Evolutionary conservation across 495 filamentous ascomycete genomes (phyloP).

Genomic region (Penicillium macrosclerotiorum): DNA sequence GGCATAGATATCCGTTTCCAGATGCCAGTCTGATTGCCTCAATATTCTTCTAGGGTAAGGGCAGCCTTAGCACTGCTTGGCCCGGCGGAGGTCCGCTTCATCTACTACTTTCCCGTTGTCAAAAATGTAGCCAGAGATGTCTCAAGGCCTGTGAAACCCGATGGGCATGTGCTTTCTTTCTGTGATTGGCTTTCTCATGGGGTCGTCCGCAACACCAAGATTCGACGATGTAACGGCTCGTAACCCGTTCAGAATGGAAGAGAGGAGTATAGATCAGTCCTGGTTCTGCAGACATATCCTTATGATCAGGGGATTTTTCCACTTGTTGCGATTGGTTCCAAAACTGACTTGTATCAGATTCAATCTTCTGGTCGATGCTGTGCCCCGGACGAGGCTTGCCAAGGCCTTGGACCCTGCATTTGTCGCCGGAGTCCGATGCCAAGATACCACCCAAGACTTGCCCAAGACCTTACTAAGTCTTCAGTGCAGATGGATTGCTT

Average conservation of each 20-base stretch:
- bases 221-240: slow-evolving; percentile 7
- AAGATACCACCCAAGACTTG: slow-evolving; percentile 25
- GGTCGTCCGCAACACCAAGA: slow-evolving; percentile 1
- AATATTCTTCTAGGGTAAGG: background rate
- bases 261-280: background rate
- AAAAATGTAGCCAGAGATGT: slow-evolving; percentile 1
- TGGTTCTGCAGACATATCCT: background rate
- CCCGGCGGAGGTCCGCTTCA: slow-evolving; percentile 24
- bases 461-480: slow-evolving; percentile 3
- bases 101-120: slow-evolving; percentile 1
- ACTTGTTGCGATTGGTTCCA: too few relatives aligned
- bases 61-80: slow-evolving; percentile 18
- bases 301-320: too few relatives aligned
- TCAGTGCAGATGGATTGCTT: slow-evolving; percentile 8
- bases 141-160: background rate
- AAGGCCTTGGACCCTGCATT: slow-evolving; percentile 12
- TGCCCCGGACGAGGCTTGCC: slow-evolving; percentile 4
- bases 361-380: too few relatives aligned
- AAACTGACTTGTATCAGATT: too few relatives aligned
- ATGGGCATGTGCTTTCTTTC: background rate
- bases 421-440: slow-evolving; percentile 21
- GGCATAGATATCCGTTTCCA: slow-evolving; percentile 6
- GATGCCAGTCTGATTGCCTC: slow-evolving; percentile 1
- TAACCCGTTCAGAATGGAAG: background rate
- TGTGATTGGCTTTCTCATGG: background rate